Evolutionary conservation across 225 moss, liverwort and hornwort species (phyloP).

Genomic region (Takakia lepidozioides): DNA sequence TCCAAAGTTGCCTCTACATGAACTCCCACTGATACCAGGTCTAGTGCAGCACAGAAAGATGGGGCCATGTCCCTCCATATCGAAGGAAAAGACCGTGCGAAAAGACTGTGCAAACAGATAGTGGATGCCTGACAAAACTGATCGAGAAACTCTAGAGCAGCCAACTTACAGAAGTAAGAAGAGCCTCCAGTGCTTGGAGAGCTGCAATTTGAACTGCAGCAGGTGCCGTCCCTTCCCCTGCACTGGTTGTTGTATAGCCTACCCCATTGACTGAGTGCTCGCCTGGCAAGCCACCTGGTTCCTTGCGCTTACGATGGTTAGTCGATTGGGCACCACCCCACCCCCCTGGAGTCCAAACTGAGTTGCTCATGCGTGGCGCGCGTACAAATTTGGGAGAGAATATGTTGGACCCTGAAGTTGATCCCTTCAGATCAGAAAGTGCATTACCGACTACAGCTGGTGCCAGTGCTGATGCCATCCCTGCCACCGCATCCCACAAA

Average conservation of each 20-base stretch:
- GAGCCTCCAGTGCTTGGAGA: slow-evolving; percentile 85
- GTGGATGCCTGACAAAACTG: too few relatives aligned
- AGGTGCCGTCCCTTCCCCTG: slow-evolving; percentile 52
- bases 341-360: slow-evolving; percentile 68
- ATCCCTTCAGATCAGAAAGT: slow-evolving; percentile 90
- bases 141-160: too few relatives aligned
- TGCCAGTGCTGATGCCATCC: slow-evolving; percentile 93
- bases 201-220: slow-evolving; percentile 90
- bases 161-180: slow-evolving; percentile 88
- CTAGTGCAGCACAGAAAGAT: too few relatives aligned
- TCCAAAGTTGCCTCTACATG: too few relatives aligned
- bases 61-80: too few relatives aligned
- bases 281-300: slow-evolving; percentile 67
- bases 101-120: too few relatives aligned
- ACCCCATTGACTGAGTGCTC: slow-evolving; percentile 63
- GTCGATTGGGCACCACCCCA: slow-evolving; percentile 56
- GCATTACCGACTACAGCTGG: slow-evolving; percentile 97
- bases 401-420: slow-evolving; percentile 50
- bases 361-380: slow-evolving; percentile 54
- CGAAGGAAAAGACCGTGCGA: too few relatives aligned
- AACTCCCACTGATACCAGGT: too few relatives aligned
- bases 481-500: slow-evolving; percentile 33
- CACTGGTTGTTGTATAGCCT: slow-evolving; percentile 26
- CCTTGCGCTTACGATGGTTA: slow-evolving; percentile 81
- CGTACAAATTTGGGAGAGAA: slow-evolving; percentile 80